phyloP scores from a whole-genome alignment of 805 yeast genomes.

The Zygoascus ofunaensis region DNA sequence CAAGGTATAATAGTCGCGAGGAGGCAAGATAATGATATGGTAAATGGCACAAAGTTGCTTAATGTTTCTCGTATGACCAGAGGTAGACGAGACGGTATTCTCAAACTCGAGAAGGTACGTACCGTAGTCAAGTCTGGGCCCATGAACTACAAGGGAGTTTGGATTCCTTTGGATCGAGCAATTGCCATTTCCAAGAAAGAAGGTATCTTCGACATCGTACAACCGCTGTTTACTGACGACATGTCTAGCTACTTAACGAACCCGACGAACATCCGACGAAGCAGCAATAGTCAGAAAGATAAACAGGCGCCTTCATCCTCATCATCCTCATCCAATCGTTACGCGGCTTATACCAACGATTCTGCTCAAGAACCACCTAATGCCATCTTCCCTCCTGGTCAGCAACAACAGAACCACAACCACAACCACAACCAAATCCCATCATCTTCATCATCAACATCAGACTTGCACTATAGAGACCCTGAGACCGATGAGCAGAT shows the following conservation, averaged over 20 bases:
- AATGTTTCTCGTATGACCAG: slow-evolving; percentile 84
- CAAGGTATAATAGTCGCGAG: slow-evolving; percentile 72
- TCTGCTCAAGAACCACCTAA: too few species aligned
- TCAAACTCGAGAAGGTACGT: slow-evolving; percentile 65
- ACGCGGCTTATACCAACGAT: slow-evolving; percentile 1
- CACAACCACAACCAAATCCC: too few species aligned
- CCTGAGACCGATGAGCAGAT: too few species aligned
- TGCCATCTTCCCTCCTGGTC: too few species aligned
- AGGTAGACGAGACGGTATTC: slow-evolving; percentile 77
- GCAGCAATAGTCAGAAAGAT: slow-evolving; percentile 4
- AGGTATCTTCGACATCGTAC: slow-evolving; percentile 56
- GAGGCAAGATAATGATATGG: slow-evolving; percentile 77
- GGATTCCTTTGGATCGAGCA: slow-evolving; percentile 84
- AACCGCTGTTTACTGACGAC: slow-evolving; percentile 66
- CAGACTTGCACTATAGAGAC: too few species aligned
- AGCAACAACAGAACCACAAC: too few species aligned
- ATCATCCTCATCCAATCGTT: background rate
- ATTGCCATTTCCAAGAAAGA: slow-evolving; percentile 73
- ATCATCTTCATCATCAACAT: too few species aligned
- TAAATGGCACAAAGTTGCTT: slow-evolving; percentile 74
- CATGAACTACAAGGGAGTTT: slow-evolving; percentile 81
- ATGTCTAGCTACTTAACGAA: slow-evolving; percentile 38
- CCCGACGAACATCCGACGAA: slow-evolving; percentile 4
- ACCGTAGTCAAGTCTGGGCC: slow-evolving; percentile 81
- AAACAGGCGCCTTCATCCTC: slow-evolving; percentile 4